A percentile compares a stretch with the other conserved stretches of the same genome.
Evolutionary conservation across 176 grass and related monocot genomes (phyloP).

Genomic region (Microstegium vimineum): DNA sequence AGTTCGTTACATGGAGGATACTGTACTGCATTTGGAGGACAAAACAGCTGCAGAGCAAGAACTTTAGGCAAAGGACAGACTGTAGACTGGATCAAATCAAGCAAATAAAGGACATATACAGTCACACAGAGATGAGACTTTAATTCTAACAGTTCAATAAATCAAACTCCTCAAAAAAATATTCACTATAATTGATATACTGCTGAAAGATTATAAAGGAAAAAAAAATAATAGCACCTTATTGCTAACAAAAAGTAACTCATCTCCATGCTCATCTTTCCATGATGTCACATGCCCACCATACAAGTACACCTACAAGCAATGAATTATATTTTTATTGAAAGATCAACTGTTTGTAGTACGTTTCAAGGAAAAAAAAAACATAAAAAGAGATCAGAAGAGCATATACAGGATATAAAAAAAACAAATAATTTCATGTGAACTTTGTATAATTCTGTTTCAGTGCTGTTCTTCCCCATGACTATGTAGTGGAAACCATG

Average conservation of each 20-base stretch:
- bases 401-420: not conserved
- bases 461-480: not conserved
- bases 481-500: not conserved
- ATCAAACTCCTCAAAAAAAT: not conserved
- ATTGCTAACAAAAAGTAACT: constrained; percentile 75
- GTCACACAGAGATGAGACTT: not conserved
- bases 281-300: constrained; percentile 76
- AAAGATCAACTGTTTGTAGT: constrained; percentile 4
- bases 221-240: constrained; percentile 43
- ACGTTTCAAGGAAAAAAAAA: constrained; percentile 11
- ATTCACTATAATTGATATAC: not conserved
- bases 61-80: not conserved
- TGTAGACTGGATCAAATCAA: constrained; percentile 6
- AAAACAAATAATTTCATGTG: not conserved
- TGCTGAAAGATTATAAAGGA: not conserved
- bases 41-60: not conserved
- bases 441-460: constrained; percentile 11
- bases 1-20: not conserved
- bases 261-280: constrained; percentile 74
- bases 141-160: not conserved
- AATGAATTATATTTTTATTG: constrained; percentile 1
- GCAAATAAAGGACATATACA: not conserved
- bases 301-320: constrained; percentile 67
- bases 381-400: not conserved
- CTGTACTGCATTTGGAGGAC: not conserved